phyloP scores from a whole-genome alignment of 768 basidiomycete genomes.

The Suillus occidentalis region DNA sequence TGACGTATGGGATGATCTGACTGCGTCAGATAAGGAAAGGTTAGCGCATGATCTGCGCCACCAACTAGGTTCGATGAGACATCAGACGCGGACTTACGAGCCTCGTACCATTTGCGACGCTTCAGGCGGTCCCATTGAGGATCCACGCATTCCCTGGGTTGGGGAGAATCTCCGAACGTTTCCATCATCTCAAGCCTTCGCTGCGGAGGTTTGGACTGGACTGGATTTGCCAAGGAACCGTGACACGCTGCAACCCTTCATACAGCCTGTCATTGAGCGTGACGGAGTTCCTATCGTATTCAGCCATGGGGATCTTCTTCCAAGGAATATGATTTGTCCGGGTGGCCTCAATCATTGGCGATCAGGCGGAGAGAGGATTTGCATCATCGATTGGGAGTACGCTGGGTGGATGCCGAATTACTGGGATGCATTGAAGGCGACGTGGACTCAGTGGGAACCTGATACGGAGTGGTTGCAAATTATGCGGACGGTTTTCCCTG shows the following conservation, averaged over 20 bases:
- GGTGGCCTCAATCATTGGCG: not conserved
- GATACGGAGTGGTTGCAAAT: not conserved
- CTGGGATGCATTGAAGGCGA: not conserved
- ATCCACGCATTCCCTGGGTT: not conserved
- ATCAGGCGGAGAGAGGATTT: not conserved
- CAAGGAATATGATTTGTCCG: not conserved
- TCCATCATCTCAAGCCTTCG: not conserved
- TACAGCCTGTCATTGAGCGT: not conserved
- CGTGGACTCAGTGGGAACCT: not conserved
- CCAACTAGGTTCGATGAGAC: not conserved
- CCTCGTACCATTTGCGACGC: not conserved
- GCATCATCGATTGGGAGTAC: not conserved
- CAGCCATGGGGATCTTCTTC: not conserved
- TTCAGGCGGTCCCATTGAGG: not conserved
- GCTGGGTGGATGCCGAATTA: not conserved
- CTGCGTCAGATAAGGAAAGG: not conserved
- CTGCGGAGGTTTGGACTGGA: not conserved
- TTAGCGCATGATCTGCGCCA: not conserved
- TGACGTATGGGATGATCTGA: not conserved
- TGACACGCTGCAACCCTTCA: not conserved
- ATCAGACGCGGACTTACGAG: not conserved
- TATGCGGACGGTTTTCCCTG: not conserved
- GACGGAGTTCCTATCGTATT: not conserved
- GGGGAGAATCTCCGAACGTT: not conserved
- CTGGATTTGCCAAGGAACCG: not conserved